Conservation (phyloP, 1,139 yeast genomes). For the Taphrina deformans region DNA sequence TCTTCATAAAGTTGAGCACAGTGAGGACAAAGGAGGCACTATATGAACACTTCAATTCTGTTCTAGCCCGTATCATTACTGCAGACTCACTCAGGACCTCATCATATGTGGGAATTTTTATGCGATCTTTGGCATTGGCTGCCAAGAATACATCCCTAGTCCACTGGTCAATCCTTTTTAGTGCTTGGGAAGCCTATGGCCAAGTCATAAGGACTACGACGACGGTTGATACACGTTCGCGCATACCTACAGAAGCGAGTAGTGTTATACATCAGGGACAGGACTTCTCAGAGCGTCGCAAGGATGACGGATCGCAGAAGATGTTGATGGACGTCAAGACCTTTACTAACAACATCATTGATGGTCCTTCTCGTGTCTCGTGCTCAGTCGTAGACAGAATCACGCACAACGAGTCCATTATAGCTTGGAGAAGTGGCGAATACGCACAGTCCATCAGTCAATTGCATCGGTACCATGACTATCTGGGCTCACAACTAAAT, state of each 20-base stretch:
- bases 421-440: conserved; percentile 61
- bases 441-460: conserved; percentile 73
- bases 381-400: no score
- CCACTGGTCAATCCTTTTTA: background rate
- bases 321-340: no score
- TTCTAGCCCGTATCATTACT: background rate
- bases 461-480: conserved; percentile 80
- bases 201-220: no score
- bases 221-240: background rate
- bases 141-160: background rate
- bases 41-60: background rate
- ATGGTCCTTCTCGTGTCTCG: no score
- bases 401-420: conserved; percentile 46
- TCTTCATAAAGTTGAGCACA: background rate
- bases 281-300: background rate
- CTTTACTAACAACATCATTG: no score
- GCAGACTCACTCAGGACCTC: background rate
- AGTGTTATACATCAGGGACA: no score
- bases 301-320: background rate
- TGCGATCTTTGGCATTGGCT: background rate
- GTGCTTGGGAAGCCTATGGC: background rate
- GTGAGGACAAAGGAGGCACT: background rate
- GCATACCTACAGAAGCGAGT: background rate
- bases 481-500: conserved; percentile 62
- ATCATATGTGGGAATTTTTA: background rate